Evolutionary conservation across 2,329 filamentous ascomycete genomes (phyloP), one percentile per base, ranked within the genome.

Genomic region (Chalaropsis thielavioides): DNA sequence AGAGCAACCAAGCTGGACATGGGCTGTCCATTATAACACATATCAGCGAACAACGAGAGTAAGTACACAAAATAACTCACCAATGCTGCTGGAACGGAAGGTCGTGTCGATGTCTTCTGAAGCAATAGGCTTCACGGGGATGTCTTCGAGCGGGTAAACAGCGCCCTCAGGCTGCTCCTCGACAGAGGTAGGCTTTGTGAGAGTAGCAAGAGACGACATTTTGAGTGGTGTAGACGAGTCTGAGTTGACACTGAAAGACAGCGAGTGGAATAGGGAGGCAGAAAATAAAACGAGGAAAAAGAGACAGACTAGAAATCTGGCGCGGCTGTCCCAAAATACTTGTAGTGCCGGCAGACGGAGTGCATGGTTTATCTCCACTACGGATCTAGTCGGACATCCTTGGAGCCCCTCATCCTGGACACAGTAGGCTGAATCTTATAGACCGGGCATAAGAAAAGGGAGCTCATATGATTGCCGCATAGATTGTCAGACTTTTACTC

Each of bases 41-140:
- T 17, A 51, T 24, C 46, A 27, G 24, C 1, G 3, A 24, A 6
- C 46, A 27, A 24, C 8, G 19, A 15, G 6, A 19, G 46, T 2
- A 15, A 15, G 27, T 15, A 13, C 10, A 5, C 19, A 11, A 22
- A 15, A 0, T 19, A 51, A 66, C 61, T 62, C 75, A 86, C 84
- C 84, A 69, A 86, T 85, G 70, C 77, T 80, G 72, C 75, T 81
- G 19, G 83, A 84, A 64, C 81, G 79, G 71, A 87, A 86, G 35
- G 81, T 83, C 70, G 75, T 75, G 73, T 86, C 83, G 68, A 86
- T 86, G 66, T 82, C 76, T 11, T 79, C 78, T 24, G 82, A 73
- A 41, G 77, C 73, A 63, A 86, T 72, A 5, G 71, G 70, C 13
- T 77, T 79, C 46, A 76, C 79, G 69, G 77, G 72, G 71, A 85